phyloP scores from a whole-genome alignment of 1,139 yeast species.

The Blastobotrys buckinghamii region DNA sequence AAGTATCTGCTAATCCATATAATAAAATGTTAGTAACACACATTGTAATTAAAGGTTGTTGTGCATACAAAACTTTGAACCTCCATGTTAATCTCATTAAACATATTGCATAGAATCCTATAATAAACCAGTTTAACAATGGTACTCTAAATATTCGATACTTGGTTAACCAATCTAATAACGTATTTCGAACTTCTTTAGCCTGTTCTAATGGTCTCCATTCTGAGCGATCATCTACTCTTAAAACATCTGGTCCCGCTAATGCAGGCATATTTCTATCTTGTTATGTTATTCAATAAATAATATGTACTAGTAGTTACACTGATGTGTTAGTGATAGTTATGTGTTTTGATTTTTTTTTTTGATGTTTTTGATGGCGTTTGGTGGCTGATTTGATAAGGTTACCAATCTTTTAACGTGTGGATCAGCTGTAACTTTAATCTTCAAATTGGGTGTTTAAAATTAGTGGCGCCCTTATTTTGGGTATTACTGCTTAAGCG shows the following conservation, averaged over 20 bases:
- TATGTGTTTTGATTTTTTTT: not conserved
- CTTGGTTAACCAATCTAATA: slow-evolving; percentile 24
- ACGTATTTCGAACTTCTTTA: slow-evolving; percentile 6
- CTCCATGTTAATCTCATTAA: slow-evolving; percentile 31
- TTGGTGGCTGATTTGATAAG: not conserved
- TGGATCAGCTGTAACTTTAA: no score
- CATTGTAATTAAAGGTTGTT: slow-evolving; percentile 66
- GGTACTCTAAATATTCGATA: slow-evolving; percentile 30
- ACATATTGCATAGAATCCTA: slow-evolving; percentile 27
- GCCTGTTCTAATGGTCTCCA: not conserved
- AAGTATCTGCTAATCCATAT: slow-evolving; percentile 81
- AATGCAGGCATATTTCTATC: slow-evolving; percentile 4
- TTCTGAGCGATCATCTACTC: not conserved
- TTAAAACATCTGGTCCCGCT: slow-evolving; percentile 7
- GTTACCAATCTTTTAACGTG: no score
- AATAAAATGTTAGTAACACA: slow-evolving; percentile 75
- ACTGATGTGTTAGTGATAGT: not conserved
- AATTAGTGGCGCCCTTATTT: no score
- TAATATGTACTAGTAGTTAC: not conserved
- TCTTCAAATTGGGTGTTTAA: no score
- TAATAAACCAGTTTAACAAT: slow-evolving; percentile 33
- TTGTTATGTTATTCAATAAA: not conserved
- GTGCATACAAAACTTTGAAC: slow-evolving; percentile 50
- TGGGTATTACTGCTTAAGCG: no score
- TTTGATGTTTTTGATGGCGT: no score